phyloP scores from a whole-genome alignment of 164 flowering plant species.

The Magnolia kwangsiensis region DNA sequence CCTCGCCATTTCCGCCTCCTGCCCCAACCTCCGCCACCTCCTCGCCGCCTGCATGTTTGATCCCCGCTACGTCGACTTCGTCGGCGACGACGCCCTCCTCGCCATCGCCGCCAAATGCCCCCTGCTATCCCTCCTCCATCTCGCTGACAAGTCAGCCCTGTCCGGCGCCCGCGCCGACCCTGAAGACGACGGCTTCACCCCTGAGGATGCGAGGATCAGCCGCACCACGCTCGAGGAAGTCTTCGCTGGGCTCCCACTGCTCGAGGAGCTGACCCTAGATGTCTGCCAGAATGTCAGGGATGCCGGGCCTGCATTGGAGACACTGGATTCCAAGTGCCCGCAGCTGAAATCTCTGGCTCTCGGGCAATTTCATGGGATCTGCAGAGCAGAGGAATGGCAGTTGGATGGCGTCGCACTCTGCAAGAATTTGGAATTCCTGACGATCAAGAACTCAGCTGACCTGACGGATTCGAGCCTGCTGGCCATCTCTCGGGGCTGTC shows the following conservation, averaged over 20 bases:
- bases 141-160: conserved; percentile 55
- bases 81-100: conserved; percentile 60
- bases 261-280: conserved; percentile 69
- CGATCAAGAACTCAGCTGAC: conserved; percentile 61
- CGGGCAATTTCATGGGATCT: conserved; percentile 78
- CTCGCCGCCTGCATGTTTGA: conserved; percentile 65
- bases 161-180: conserved; percentile 32
- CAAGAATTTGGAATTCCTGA: conserved; percentile 47
- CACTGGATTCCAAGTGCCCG: conserved; percentile 52
- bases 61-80: conserved; percentile 68
- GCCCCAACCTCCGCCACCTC: conserved; percentile 52
- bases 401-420: conserved; percentile 79
- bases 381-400: conserved; percentile 47
- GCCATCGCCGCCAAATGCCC: conserved; percentile 57
- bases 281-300: conserved; percentile 68
- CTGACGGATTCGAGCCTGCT: conserved; percentile 68
- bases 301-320: conserved; percentile 53
- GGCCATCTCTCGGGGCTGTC: conserved; percentile 71
- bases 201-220: conserved; percentile 58
- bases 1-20: conserved; percentile 40
- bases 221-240: conserved; percentile 38
- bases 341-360: conserved; percentile 51
- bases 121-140: conserved; percentile 44
- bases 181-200: conserved; percentile 34
- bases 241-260: conserved; percentile 45